These are phyloP conservation scores for Nemania sp. DNA, from an alignment of 2,329 filamentous ascomycete species.

Conservation along the genomic window DNA sequence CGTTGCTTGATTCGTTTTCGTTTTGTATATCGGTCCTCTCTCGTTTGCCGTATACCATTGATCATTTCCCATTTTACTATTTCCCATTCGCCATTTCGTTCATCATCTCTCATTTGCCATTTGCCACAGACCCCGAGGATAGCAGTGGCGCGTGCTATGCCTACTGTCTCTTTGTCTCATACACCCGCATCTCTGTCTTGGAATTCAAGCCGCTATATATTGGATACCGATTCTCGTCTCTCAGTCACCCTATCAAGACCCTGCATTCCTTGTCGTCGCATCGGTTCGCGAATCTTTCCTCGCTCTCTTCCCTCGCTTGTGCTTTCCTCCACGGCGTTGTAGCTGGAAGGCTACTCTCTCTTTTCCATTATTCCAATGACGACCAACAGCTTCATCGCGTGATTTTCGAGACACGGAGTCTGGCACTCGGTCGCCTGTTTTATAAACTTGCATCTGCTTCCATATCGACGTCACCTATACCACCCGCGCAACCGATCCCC, in stretches of 20 bases:
- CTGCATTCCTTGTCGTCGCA: constrained; percentile 38
- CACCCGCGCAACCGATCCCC: constrained; percentile 15
- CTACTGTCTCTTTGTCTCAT: constrained; percentile 35
- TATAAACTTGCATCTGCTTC: constrained; percentile 13
- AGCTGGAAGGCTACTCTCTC: constrained; percentile 22
- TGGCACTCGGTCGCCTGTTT: constrained; percentile 37
- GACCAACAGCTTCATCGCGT: constrained; percentile 35
- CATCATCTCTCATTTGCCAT: constrained; percentile 26
- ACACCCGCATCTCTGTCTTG: constrained; percentile 38
- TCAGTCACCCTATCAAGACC: constrained; percentile 28
- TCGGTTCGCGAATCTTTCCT: constrained; percentile 17
- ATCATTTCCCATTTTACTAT: no score
- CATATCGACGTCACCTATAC: constrained; percentile 21
- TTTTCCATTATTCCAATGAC: constrained; percentile 32
- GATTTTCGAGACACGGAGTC: constrained; percentile 40
- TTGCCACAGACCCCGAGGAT: constrained; percentile 19
- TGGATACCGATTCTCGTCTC: constrained; percentile 28
- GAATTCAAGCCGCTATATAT: constrained; percentile 38
- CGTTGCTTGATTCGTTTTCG: constrained; percentile 19
- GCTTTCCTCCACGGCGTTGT: constrained; percentile 12
- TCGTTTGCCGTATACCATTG: constrained; percentile 19
- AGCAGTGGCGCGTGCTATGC: constrained; percentile 28
- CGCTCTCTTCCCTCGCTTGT: constrained; percentile 21
- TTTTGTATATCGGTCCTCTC: constrained; percentile 28
- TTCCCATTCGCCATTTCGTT: no score